Percentiles rank a stretch among this genome's conserved stretches.
Evolutionary conservation across 306 rosid genomes (phyloP).

Genomic region (Medicago arabica): DNA sequence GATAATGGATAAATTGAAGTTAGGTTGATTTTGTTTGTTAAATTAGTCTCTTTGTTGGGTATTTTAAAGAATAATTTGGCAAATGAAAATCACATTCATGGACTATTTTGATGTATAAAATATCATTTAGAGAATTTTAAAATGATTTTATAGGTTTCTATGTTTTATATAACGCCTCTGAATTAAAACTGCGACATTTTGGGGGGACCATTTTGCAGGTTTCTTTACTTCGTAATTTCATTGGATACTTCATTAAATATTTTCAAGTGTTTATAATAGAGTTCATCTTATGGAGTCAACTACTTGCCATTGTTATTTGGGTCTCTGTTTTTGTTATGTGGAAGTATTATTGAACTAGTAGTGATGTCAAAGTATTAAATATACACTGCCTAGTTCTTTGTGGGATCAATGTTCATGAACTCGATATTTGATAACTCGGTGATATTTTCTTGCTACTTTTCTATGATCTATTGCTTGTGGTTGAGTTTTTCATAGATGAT

Average conservation of each 20-base stretch:
- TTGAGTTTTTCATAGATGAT: no score
- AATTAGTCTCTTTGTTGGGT: not conserved
- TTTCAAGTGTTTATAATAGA: constrained; percentile 23
- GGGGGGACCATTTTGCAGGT: not conserved
- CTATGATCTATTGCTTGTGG: no score
- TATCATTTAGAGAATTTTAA: not conserved
- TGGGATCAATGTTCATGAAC: constrained; percentile 12
- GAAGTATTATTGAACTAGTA: no score
- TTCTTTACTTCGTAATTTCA: not conserved
- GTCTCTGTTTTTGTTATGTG: constrained; percentile 12
- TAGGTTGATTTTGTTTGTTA: not conserved
- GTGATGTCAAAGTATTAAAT: constrained; percentile 11
- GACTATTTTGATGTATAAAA: not conserved
- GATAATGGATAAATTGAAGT: not conserved
- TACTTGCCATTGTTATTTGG: constrained; percentile 22
- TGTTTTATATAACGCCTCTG: not conserved
- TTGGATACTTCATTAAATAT: not conserved
- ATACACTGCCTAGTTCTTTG: constrained; percentile 4
- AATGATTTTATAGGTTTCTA: not conserved
- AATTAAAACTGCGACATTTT: not conserved
- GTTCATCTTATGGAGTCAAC: constrained; percentile 24
- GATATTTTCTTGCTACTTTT: no score
- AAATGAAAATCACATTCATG: constrained; percentile 1
- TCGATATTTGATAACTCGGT: no score
- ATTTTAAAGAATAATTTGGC: not conserved